These are phyloP conservation scores for Pecoramyces ruminantium DNA, from an alignment of 192 early-diverging fungal genomes.

Conservation along the genomic window DNA sequence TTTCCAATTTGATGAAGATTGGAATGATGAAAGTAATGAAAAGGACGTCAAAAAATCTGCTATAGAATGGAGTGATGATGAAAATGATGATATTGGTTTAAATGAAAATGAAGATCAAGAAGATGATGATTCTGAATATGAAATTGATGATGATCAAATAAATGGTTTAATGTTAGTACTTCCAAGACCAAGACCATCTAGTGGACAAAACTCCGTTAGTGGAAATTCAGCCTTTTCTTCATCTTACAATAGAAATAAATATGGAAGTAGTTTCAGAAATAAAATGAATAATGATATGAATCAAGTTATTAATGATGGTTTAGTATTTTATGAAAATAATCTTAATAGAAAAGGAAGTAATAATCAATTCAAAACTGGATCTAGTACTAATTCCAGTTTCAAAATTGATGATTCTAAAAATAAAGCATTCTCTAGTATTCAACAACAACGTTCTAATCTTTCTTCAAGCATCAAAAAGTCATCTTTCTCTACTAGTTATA, in stretches of 20 bases:
- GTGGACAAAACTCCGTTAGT: background rate
- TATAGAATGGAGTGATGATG: background rate
- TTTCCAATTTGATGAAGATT: background rate
- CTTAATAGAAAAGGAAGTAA: constrained; percentile 9
- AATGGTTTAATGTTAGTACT: background rate
- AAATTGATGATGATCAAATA: background rate
- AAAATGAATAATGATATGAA: constrained; percentile 62
- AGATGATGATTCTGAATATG: background rate
- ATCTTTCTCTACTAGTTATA: background rate
- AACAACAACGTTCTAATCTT: background rate
- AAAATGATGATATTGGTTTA: background rate
- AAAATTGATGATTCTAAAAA: background rate
- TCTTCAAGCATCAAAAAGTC: background rate
- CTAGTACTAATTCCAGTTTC: background rate
- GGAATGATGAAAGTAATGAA: background rate
- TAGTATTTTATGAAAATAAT: constrained; percentile 76
- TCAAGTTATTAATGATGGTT: constrained; percentile 88
- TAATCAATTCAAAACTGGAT: background rate
- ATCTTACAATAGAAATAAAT: background rate
- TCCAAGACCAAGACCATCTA: background rate
- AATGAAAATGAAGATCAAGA: background rate
- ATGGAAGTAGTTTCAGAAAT: constrained; percentile 21
- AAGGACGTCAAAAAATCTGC: background rate
- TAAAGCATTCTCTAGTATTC: background rate
- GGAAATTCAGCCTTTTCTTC: background rate